These are phyloP conservation scores for Suillus tomentosus DNA, from an alignment of 768 basidiomycete genomes.

Conservation along the genomic window DNA sequence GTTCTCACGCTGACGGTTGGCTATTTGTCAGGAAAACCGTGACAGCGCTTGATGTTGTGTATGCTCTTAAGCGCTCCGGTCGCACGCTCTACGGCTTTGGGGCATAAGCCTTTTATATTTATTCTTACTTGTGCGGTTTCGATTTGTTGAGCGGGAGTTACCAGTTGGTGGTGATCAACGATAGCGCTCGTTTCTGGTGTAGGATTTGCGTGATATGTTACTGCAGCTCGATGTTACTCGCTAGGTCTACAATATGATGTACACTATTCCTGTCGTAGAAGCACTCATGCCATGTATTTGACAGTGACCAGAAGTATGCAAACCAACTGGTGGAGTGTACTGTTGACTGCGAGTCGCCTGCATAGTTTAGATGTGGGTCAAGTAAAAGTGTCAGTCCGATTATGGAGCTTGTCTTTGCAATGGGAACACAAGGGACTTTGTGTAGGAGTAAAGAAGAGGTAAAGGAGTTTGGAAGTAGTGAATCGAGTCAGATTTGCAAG, in stretches of 20 bases:
- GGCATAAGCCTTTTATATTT: constrained; percentile 43
- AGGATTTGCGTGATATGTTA: constrained; percentile 3
- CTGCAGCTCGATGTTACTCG: not conserved
- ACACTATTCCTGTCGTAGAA: constrained; percentile 1
- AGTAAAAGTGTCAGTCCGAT: not conserved
- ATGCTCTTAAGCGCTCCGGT: constrained; percentile 72
- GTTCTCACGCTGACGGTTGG: constrained; percentile 11
- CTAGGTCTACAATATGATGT: constrained; percentile 8
- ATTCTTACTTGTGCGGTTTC: not conserved
- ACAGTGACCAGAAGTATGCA: not conserved
- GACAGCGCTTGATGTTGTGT: constrained; percentile 84
- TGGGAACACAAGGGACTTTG: not conserved
- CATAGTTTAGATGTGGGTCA: not conserved
- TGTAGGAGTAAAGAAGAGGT: not conserved
- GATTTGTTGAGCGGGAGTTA: not conserved
- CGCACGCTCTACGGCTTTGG: constrained; percentile 85
- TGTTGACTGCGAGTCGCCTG: not conserved
- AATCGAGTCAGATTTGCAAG: not conserved
- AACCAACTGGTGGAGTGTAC: no score
- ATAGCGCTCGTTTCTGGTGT: not conserved
- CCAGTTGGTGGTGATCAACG: not conserved
- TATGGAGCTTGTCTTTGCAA: not conserved
- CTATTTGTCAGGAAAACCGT: constrained; percentile 64
- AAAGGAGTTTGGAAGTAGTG: not conserved
- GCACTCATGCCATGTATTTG: not conserved